Conservation (phyloP, 352 stramenopile species). For the Sclerospora graminicola region DNA sequence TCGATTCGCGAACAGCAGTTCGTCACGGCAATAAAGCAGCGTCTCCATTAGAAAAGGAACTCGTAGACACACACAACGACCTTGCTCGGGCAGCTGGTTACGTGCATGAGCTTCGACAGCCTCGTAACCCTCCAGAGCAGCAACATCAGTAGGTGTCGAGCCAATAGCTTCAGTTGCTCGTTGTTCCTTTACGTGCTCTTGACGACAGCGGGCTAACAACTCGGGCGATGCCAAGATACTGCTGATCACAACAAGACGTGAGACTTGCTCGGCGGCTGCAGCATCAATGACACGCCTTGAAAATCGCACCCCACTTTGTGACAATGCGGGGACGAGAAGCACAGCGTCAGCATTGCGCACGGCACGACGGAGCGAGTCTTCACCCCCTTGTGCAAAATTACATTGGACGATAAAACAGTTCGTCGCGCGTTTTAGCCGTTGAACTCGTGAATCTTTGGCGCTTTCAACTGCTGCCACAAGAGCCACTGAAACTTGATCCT, state of each 20-base stretch:
- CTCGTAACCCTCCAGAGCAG: slow-evolving; percentile 35
- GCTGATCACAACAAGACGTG: slow-evolving; percentile 52
- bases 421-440: slow-evolving; percentile 39
- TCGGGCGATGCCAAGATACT: slow-evolving; percentile 46
- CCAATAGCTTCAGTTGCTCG: slow-evolving; percentile 13
- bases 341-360: slow-evolving; percentile 64
- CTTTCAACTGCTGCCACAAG: slow-evolving; percentile 52
- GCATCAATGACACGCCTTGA: slow-evolving; percentile 62
- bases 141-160: slow-evolving; percentile 7
- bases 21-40: slow-evolving; percentile 60
- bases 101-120: slow-evolving; percentile 59
- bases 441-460: slow-evolving; percentile 33
- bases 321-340: slow-evolving; percentile 51
- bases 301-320: slow-evolving; percentile 45
- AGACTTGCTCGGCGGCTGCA: slow-evolving; percentile 28
- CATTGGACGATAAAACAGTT: slow-evolving; percentile 50
- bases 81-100: slow-evolving; percentile 21
- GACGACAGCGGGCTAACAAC: slow-evolving; percentile 18
- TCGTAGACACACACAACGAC: slow-evolving; percentile 41
- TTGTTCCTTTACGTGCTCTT: slow-evolving; percentile 10
- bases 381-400: slow-evolving; percentile 29
- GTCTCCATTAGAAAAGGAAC: slow-evolving; percentile 73
- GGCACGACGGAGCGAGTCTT: slow-evolving; percentile 37
- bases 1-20: slow-evolving; percentile 57
- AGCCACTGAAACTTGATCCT: slow-evolving; percentile 32